These are phyloP conservation scores for Ustilago nuda DNA, from an alignment of 1,284 basidiomycete genomes.

Conservation along the genomic window DNA sequence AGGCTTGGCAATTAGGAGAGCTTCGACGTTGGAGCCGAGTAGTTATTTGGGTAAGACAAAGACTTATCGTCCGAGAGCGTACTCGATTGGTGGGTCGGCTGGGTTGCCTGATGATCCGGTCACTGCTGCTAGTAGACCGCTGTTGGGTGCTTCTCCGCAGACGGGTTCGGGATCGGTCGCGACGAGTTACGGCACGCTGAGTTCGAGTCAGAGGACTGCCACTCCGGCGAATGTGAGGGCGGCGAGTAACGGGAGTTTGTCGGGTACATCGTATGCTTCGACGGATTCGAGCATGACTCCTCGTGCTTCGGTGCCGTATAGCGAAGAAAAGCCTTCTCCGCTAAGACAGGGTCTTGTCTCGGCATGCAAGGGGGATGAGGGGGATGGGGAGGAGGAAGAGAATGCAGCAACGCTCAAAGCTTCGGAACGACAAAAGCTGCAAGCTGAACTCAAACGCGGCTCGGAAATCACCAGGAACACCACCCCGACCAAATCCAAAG, in stretches of 20 bases:
- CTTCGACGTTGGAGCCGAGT: constrained; percentile 39
- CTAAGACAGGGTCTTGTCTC: background rate
- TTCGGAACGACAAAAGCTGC: constrained; percentile 45
- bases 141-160: constrained; percentile 25
- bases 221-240: constrained; percentile 50
- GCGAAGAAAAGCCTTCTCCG: constrained; percentile 9
- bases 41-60: constrained; percentile 23
- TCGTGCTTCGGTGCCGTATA: constrained; percentile 31
- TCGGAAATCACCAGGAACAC: constrained; percentile 7
- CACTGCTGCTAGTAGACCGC: constrained; percentile 25
- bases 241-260: constrained; percentile 22
- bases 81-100: constrained; percentile 47
- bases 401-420: constrained; percentile 48
- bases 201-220: constrained; percentile 56
- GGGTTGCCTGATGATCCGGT: constrained; percentile 52
- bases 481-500: constrained; percentile 23
- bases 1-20: constrained; percentile 44
- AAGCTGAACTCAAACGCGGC: constrained; percentile 30
- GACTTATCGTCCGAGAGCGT: constrained; percentile 23
- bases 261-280: constrained; percentile 39
- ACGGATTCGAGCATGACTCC: constrained; percentile 54
- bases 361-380: background rate
- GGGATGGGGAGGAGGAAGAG: constrained; percentile 23
- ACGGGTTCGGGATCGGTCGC: constrained; percentile 12
- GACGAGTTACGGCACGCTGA: constrained; percentile 56